phyloP scores from a whole-genome alignment of 2,329 filamentous ascomycete species.

The Colletotrichum paranaense region DNA sequence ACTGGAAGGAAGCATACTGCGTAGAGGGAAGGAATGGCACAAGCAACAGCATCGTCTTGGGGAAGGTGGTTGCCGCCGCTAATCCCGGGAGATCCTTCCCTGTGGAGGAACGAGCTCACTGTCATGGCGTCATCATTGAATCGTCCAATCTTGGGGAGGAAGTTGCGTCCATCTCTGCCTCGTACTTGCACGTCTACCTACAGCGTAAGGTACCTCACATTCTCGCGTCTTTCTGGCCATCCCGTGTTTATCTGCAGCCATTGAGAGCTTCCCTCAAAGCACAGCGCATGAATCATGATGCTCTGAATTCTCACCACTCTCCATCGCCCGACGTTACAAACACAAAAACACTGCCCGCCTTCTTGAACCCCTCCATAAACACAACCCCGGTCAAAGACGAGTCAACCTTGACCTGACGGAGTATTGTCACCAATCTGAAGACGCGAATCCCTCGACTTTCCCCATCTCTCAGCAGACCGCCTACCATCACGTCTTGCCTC shows the following conservation, averaged over 20 bases:
- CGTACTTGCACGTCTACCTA: not conserved
- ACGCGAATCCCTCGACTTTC: not conserved
- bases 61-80: not conserved
- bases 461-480: too few relatives aligned
- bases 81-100: slow-evolving; percentile 1
- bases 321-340: not conserved
- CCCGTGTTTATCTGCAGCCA: slow-evolving; percentile 1
- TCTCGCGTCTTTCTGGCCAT: not conserved
- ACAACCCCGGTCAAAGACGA: not conserved
- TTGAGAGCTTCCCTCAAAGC: not conserved
- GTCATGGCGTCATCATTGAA: slow-evolving; percentile 6
- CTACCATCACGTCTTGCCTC: not conserved
- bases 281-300: not conserved
- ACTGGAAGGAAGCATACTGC: not conserved
- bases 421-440: not conserved
- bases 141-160: not conserved
- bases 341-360: not conserved
- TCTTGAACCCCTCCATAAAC: not conserved
- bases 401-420: not conserved
- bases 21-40: not conserved
- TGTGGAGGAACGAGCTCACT: not conserved
- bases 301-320: not conserved
- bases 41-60: not conserved
- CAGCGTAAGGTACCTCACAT: not conserved
- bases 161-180: not conserved